A percentile compares a stretch with the other conserved stretches of the same genome.
These are phyloP conservation scores for Trichoderma virens DNA, from an alignment of 495 filamentous ascomycete genomes.

Conservation along the genomic window DNA sequence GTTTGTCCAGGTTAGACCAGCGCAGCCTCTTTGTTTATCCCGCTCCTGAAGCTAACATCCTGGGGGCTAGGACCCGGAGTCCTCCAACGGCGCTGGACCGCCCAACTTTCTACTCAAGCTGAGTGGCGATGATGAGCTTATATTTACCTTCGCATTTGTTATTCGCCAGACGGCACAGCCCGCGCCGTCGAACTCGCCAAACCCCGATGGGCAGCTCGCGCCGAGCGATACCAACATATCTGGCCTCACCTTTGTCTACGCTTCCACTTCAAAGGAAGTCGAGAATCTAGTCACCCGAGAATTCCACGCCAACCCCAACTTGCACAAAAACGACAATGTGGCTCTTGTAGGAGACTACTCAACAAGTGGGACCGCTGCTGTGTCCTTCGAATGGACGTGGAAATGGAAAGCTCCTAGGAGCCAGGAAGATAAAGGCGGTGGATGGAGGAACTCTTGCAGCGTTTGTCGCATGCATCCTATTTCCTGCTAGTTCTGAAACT, in stretches of 20 bases:
- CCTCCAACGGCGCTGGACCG: slow-evolving; percentile 39
- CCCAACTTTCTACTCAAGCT: slow-evolving; percentile 82
- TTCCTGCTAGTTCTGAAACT: slow-evolving; percentile 17
- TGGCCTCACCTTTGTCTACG: slow-evolving; percentile 87
- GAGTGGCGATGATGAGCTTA: slow-evolving; percentile 80
- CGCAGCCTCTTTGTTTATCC: neutral
- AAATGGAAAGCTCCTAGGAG: slow-evolving; percentile 87
- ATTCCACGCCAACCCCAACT: slow-evolving; percentile 93
- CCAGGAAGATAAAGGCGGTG: slow-evolving; percentile 75
- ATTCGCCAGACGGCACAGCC: slow-evolving; percentile 58
- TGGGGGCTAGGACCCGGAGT: slow-evolving; percentile 66
- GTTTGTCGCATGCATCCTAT: slow-evolving; percentile 32
- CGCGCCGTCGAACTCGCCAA: slow-evolving; percentile 19
- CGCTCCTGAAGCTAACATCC: neutral
- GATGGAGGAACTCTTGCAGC: slow-evolving; percentile 93
- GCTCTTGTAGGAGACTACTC: slow-evolving; percentile 82
- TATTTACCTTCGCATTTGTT: slow-evolving; percentile 86
- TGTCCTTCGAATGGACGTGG: slow-evolving; percentile 94
- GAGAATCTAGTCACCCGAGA: slow-evolving; percentile 91
- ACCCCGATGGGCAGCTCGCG: slow-evolving; percentile 18
- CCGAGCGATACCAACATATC: slow-evolving; percentile 69
- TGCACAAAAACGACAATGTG: slow-evolving; percentile 96
- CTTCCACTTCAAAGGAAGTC: slow-evolving; percentile 73
- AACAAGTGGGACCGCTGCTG: slow-evolving; percentile 70
- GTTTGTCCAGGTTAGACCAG: slow-evolving; percentile 73